Evolutionary conservation across 2,329 filamentous ascomycete species (phyloP), one percentile per base, ranked within the genome.

Genomic region (Venturia carpophila): DNA sequence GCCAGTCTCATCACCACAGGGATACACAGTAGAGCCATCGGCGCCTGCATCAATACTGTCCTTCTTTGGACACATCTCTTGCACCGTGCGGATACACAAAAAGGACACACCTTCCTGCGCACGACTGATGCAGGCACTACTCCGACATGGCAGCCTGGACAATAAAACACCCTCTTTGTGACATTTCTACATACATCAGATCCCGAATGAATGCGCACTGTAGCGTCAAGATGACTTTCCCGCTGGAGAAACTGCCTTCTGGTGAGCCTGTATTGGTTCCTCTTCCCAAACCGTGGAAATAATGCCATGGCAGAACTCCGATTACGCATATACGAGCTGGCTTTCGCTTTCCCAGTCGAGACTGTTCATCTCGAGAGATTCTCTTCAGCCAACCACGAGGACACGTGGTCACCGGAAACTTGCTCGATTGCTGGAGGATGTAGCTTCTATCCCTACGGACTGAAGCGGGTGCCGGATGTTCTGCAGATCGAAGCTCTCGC

Each of bases 401-500:
- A 58, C 5, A 37, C 17, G 1, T 58, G 52, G 52, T 34, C 30
- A 1, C 30, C 7, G 17, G 52, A 58, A 5, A 37, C 2, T 5
- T 2, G 9, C 10, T 10, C 19, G 6, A 37, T 58, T 11, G 52
- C 52, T 13, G 52, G 30, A 58, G 52, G 37, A 19, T 58, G 52
- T 21, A 58, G 27, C 27, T 58, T 58, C 52, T 58, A 58, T 39
- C 52, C 52, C 17, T 37, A 58, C 30, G 52, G 52, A 19, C 15
- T 58, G 30, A 58, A 58, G 19, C 27, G 52, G 3, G 15, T 58
- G 24, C 52, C 52, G n/a, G 52, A 39, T 37, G 3, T 24, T 7
- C 30, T 58, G 15, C 52, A 58, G 19, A 37, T 34, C 30, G 52
- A 58, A 19, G 52, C 52, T 58, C 52, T 58, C 30, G 52, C 52